Evolutionary conservation across 768 basidiomycete genomes (phyloP).

Genomic region (Rossbeevera mucosa): DNA sequence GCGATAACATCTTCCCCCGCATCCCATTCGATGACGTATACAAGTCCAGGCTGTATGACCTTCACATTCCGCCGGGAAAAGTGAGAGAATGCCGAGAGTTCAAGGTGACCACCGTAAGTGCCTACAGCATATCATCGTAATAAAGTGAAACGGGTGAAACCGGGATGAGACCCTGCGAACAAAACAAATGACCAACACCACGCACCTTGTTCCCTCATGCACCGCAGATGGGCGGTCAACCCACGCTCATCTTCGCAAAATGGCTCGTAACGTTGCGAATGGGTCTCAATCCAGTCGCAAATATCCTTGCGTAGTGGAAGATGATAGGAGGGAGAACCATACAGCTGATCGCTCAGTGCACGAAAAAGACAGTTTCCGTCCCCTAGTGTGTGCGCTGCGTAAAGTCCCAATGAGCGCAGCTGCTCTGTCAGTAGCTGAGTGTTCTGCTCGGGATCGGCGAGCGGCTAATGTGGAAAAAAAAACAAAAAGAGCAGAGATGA

Average conservation of each 20-base stretch:
- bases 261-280: slow-evolving; percentile 71
- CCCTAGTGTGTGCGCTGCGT: slow-evolving; percentile 81
- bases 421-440: slow-evolving; percentile 65
- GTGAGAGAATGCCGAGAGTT: slow-evolving; percentile 89
- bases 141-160: slow-evolving; percentile 11
- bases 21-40: slow-evolving; percentile 84
- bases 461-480: slow-evolving; percentile 29
- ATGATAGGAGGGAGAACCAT: slow-evolving; percentile 70
- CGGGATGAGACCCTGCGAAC: neutral
- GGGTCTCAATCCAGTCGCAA: slow-evolving; percentile 73
- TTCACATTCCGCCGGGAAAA: slow-evolving; percentile 76
- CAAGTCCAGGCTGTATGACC: slow-evolving; percentile 87
- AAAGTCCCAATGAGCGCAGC: slow-evolving; percentile 73
- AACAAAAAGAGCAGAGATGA: slow-evolving; percentile 1
- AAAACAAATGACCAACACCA: slow-evolving; percentile 4
- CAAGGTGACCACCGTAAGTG: slow-evolving; percentile 91
- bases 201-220: slow-evolving; percentile 77
- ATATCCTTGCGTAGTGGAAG: slow-evolving; percentile 65
- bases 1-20: slow-evolving; percentile 47
- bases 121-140: slow-evolving; percentile 37
- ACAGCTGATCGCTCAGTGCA: slow-evolving; percentile 82
- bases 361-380: slow-evolving; percentile 95
- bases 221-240: slow-evolving; percentile 62
- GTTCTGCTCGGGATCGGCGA: slow-evolving; percentile 59
- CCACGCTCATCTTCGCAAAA: slow-evolving; percentile 87